Evolutionary conservation across 306 rosid genomes (phyloP).

Genomic region (Begonia loranthoides): DNA sequence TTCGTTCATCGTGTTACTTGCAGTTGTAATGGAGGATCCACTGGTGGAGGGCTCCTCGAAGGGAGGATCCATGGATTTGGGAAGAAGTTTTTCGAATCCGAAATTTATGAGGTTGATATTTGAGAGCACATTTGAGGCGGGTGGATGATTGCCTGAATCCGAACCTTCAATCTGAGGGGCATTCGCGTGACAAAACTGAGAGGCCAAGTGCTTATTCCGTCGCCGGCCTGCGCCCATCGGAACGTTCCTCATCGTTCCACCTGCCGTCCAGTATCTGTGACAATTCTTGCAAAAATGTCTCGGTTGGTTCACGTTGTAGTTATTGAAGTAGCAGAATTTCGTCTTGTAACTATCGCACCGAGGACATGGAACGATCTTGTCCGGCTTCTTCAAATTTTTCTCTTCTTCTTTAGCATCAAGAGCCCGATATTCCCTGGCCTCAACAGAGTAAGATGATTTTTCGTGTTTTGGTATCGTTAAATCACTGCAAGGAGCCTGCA

Average conservation of each 20-base stretch:
- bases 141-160: slow-evolving; percentile 15
- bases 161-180: slow-evolving; percentile 27
- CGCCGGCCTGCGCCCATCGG: slow-evolving; percentile 67
- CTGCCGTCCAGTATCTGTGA: slow-evolving; percentile 83
- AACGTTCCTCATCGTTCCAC: slow-evolving; percentile 66
- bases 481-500: slow-evolving; percentile 31
- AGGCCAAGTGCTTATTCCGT: slow-evolving; percentile 53
- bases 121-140: slow-evolving; percentile 15
- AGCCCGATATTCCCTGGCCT: slow-evolving; percentile 14
- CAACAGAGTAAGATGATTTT: slow-evolving; percentile 14
- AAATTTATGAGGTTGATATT: slow-evolving; percentile 34
- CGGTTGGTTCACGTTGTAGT: slow-evolving; percentile 73
- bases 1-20: slow-evolving; percentile 22
- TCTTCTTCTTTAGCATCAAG: slow-evolving; percentile 23
- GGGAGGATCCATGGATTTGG: slow-evolving; percentile 32
- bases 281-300: slow-evolving; percentile 76
- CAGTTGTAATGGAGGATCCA: slow-evolving; percentile 22
- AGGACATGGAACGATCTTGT: slow-evolving; percentile 62
- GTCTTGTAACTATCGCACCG: slow-evolving; percentile 60
- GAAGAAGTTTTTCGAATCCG: slow-evolving; percentile 39
- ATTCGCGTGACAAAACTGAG: slow-evolving; percentile 39
- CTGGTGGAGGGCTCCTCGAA: slow-evolving; percentile 25
- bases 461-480: slow-evolving; percentile 18
- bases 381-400: slow-evolving; percentile 52
- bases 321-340: slow-evolving; percentile 70